phyloP scores from a whole-genome alignment of 148 eudicot species.

The Chenopodium quinoa region DNA sequence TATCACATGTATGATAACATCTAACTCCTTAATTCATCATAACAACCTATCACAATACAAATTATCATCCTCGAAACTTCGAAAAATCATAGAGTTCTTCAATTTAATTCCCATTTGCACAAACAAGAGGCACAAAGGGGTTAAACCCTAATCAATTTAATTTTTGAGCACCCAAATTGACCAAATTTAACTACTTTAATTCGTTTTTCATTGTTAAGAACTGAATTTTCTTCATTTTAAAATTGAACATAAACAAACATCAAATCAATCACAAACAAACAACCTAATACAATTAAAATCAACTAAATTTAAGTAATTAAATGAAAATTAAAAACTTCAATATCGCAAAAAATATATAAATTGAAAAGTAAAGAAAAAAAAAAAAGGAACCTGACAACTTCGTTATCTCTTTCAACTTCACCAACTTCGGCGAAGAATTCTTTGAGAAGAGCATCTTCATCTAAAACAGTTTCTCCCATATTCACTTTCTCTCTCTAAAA shows the following conservation, averaged over 20 bases:
- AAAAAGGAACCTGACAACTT: conserved; percentile 63
- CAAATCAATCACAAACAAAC: neutral
- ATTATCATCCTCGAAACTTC: too few relatives aligned
- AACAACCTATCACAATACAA: too few relatives aligned
- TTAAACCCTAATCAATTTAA: conserved; percentile 11
- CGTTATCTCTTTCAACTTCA: conserved; percentile 92
- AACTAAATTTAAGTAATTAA: neutral
- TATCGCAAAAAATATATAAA: neutral
- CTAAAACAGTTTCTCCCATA: conserved; percentile 53
- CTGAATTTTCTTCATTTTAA: neutral
- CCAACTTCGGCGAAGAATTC: conserved; percentile 86
- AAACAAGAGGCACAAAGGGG: neutral
- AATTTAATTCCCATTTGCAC: neutral
- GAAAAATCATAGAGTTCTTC: neutral
- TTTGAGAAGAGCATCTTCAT: conserved; percentile 77
- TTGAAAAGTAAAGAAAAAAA: neutral
- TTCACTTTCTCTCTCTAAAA: conserved; percentile 1
- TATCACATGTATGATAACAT: neutral
- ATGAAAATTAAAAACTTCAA: neutral
- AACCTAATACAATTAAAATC: neutral
- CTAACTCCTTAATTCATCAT: neutral
- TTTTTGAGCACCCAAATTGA: neutral
- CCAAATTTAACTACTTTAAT: neutral
- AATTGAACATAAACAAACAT: neutral
- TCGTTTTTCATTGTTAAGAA: too few relatives aligned